Evolutionary conservation across 208 protist genomes (phyloP).

Genomic region (Lotmaria passim): DNA sequence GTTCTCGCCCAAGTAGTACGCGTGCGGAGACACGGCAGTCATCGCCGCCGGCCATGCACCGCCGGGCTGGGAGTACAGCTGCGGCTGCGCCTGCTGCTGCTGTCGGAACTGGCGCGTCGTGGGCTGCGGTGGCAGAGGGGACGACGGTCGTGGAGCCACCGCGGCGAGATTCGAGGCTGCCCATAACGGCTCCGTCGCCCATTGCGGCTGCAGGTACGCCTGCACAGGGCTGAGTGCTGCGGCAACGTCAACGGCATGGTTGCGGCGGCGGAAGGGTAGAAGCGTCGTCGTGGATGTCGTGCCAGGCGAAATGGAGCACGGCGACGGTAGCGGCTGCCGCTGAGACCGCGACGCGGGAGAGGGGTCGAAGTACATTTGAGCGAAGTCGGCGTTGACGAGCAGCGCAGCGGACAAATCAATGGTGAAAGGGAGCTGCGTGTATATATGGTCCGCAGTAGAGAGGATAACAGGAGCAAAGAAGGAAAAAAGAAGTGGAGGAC

Average conservation of each 20-base stretch:
- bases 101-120: no score
- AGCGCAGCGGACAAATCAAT: no score
- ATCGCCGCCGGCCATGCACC: neutral
- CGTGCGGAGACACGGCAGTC: neutral
- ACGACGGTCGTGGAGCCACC: neutral
- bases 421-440: no score
- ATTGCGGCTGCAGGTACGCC: constrained; percentile 25
- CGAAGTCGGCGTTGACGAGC: no score
- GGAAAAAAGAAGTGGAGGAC: neutral
- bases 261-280: constrained; percentile 37
- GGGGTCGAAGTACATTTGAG: constrained; percentile 12
- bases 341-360: neutral
- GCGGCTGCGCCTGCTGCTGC: constrained; percentile 5
- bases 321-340: neutral
- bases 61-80: no score
- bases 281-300: constrained; percentile 21
- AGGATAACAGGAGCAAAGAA: no score
- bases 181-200: constrained; percentile 6
- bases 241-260: constrained; percentile 26
- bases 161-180: neutral
- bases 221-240: constrained; percentile 25
- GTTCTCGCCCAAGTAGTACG: neutral
- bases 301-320: neutral
- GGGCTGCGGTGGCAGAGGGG: neutral
- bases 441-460: no score